These are phyloP conservation scores for Colletotrichum endophyticum DNA, from an alignment of 2,329 filamentous ascomycete genomes.

Conservation along the genomic window DNA sequence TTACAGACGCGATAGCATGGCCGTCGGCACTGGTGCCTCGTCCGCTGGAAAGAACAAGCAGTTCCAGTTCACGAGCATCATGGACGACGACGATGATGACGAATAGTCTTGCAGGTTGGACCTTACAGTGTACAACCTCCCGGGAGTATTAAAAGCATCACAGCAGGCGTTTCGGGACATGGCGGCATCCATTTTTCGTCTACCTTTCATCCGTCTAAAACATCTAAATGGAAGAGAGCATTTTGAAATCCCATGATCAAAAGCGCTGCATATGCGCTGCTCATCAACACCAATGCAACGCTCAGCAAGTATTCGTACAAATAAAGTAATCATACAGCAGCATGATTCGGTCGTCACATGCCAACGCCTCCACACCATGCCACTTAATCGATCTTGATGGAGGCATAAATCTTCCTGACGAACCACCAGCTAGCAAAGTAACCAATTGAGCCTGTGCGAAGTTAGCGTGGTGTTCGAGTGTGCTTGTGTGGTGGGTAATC, in stretches of 20 bases:
- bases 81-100: conserved; percentile 56
- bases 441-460: conserved; percentile 80
- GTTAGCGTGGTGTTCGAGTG: neutral
- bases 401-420: conserved; percentile 89
- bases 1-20: conserved; percentile 29
- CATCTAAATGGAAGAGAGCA: neutral
- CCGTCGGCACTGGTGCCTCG: conserved; percentile 22
- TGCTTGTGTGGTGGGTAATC: conserved; percentile 37
- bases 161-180: neutral
- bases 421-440: conserved; percentile 97
- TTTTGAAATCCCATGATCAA: neutral
- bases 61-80: conserved; percentile 60
- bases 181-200: neutral
- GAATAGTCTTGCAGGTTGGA: conserved; percentile 25
- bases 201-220: conserved; percentile 2
- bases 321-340: conserved; percentile 6
- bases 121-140: too few relatives aligned
- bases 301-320: neutral
- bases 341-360: neutral
- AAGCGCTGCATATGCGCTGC: neutral
- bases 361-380: neutral
- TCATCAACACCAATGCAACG: neutral
- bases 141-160: neutral
- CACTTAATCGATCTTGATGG: conserved; percentile 93
- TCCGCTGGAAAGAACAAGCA: conserved; percentile 50